Conservation (phyloP, 1,284 basidiomycete genomes). For the Lentinula novae-zelandiae region DNA sequence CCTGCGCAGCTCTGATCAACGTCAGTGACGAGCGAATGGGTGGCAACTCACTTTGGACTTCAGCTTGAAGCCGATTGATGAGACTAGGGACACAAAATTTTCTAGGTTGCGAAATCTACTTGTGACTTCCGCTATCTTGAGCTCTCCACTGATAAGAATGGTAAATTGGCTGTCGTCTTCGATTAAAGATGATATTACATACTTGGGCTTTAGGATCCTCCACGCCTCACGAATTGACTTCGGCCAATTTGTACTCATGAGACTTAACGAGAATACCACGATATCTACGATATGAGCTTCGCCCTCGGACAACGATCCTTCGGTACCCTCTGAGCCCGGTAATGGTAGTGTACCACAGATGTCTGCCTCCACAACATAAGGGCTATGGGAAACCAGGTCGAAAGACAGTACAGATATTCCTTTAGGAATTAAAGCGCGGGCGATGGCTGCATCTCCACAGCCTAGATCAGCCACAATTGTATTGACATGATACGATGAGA, state of each 20-base stretch:
- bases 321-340: constrained; percentile 70
- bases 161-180: constrained; percentile 1
- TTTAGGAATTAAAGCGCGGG: constrained; percentile 65
- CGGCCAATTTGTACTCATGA: constrained; percentile 98
- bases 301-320: constrained; percentile 38
- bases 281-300: constrained; percentile 83
- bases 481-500: constrained; percentile 58
- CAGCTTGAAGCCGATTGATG: constrained; percentile 78
- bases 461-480: constrained; percentile 91
- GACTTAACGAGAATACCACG: constrained; percentile 88
- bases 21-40: constrained; percentile 7
- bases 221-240: constrained; percentile 86
- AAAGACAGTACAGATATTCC: constrained; percentile 75
- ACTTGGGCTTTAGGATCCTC: constrained; percentile 81
- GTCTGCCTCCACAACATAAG: constrained; percentile 78
- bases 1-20: constrained; percentile 38
- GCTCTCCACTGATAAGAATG: constrained; percentile 62
- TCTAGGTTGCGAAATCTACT: constrained; percentile 79
- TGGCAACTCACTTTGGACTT: constrained; percentile 57
- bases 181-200: constrained; percentile 28
- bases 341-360: constrained; percentile 72
- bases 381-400: constrained; percentile 74
- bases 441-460: constrained; percentile 92
- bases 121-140: constrained; percentile 95
- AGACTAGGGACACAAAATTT: constrained; percentile 72